Conservation (phyloP, 2,329 filamentous ascomycete species). For the Fusarium nanum region DNA sequence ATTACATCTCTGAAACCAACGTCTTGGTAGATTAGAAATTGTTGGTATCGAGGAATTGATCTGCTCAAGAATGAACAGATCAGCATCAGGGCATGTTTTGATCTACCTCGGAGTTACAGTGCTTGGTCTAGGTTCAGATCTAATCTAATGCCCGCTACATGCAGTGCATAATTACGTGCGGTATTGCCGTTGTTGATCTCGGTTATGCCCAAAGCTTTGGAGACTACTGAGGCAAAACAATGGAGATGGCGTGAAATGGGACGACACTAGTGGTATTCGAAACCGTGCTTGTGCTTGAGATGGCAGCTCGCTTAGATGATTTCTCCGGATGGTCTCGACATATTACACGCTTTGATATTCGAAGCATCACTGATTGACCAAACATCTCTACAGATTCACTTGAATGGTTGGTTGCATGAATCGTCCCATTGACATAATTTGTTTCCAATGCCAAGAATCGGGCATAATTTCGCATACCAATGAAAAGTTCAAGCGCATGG, state of each 20-base stretch:
- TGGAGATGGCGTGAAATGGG: not conserved
- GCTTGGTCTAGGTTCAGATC: slow-evolving; percentile 27
- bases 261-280: slow-evolving; percentile 19
- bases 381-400: not conserved
- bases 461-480: slow-evolving; percentile 19
- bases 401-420: not conserved
- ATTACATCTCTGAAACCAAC: not conserved
- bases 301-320: slow-evolving; percentile 13
- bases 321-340: not conserved
- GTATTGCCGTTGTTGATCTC: slow-evolving; percentile 12
- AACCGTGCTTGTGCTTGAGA: slow-evolving; percentile 15
- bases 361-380: not conserved
- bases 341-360: not conserved
- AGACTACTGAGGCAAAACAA: not conserved
- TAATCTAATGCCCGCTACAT: not conserved
- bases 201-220: slow-evolving; percentile 15
- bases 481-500: slow-evolving; percentile 12
- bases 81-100: slow-evolving; percentile 2
- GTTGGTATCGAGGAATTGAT: not conserved
- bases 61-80: not conserved
- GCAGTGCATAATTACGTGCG: not conserved
- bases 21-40: not conserved
- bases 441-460: slow-evolving; percentile 7
- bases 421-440: slow-evolving; percentile 6
- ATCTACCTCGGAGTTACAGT: slow-evolving; percentile 15